A percentile compares a stretch with the other conserved stretches of the same genome.
These are phyloP conservation scores for Dillenia turbinata DNA, from an alignment of 164 flowering plant genomes.

Conservation along the genomic window DNA sequence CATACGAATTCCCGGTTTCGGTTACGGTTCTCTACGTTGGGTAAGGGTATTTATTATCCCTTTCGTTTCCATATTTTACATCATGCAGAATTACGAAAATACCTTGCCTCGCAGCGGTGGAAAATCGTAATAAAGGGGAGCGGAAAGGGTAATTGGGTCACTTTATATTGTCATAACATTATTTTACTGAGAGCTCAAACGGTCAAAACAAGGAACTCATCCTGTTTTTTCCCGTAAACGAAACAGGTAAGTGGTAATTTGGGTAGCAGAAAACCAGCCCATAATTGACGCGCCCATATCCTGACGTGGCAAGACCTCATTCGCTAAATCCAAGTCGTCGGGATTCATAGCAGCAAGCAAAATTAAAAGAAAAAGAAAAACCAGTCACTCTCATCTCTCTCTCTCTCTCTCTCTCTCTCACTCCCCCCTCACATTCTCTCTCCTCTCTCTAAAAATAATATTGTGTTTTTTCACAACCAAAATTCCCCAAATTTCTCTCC, in stretches of 20 bases:
- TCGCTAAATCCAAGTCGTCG: slow-evolving; percentile 44
- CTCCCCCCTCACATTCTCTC: slow-evolving; percentile 9
- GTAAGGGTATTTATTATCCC: neutral
- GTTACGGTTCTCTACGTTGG: slow-evolving; percentile 15
- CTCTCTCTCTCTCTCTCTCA: slow-evolving; percentile 40
- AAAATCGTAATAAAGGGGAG: too few relatives aligned
- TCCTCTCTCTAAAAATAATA: slow-evolving; percentile 9
- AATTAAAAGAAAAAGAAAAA: slow-evolving; percentile 17
- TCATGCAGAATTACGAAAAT: too few relatives aligned
- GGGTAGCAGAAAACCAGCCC: slow-evolving; percentile 24
- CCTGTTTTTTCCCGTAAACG: neutral
- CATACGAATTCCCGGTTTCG: slow-evolving; percentile 18
- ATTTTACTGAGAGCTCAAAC: slow-evolving; percentile 11
- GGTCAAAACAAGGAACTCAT: slow-evolving; percentile 14
- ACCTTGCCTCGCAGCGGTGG: too few relatives aligned
- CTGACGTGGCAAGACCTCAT: slow-evolving; percentile 37
- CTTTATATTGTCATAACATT: neutral
- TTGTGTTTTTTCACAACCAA: slow-evolving; percentile 40
- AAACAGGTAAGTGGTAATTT: slow-evolving; percentile 14
- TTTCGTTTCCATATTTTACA: neutral
- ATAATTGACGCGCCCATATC: slow-evolving; percentile 15
- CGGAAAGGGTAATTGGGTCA: slow-evolving; percentile 9
- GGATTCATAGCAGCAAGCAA: slow-evolving; percentile 53
- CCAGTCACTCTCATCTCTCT: slow-evolving; percentile 30
- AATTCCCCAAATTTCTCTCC: slow-evolving; percentile 9